These are phyloP conservation scores for Pseudonitzschia delicatissima DNA, from an alignment of 108 stramenopile species.

Conservation along the genomic window DNA sequence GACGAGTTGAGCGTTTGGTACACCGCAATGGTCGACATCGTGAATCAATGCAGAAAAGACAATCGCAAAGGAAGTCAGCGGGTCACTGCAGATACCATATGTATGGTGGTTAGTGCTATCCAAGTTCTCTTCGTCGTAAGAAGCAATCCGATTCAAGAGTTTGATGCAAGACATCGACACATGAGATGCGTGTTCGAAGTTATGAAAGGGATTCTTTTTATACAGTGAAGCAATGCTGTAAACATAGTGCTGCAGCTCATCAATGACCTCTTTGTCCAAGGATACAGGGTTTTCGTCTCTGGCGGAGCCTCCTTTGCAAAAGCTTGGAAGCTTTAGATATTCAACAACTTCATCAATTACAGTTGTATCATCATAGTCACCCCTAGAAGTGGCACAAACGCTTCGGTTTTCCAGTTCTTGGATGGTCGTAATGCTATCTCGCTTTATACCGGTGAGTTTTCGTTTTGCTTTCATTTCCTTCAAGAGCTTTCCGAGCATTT, in stretches of 20 bases:
- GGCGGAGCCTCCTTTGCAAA: background rate
- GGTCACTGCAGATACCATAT: slow-evolving; percentile 35
- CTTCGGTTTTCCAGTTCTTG: slow-evolving; percentile 2
- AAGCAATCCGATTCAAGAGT: slow-evolving; percentile 21
- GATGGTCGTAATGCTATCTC: background rate
- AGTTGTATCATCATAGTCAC: background rate
- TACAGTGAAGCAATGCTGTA: slow-evolving; percentile 20
- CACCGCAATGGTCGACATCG: slow-evolving; percentile 47
- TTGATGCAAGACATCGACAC: slow-evolving; percentile 26
- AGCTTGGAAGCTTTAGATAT: slow-evolving; percentile 33
- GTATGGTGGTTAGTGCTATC: slow-evolving; percentile 11
- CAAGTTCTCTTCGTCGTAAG: background rate
- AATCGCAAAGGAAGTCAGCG: slow-evolving; percentile 39
- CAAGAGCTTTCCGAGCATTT: slow-evolving; percentile 20
- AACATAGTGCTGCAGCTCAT: slow-evolving; percentile 22
- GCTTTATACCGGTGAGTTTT: background rate
- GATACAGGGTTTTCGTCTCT: background rate
- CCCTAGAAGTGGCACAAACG: background rate
- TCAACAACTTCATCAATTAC: slow-evolving; percentile 43
- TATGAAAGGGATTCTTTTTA: slow-evolving; percentile 21
- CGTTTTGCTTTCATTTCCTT: slow-evolving; percentile 18
- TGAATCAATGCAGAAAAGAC: slow-evolving; percentile 46
- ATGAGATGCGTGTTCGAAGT: slow-evolving; percentile 30
- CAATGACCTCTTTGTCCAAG: slow-evolving; percentile 7
- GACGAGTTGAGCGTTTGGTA: slow-evolving; percentile 43